Base-by-base conservation (phyloP, 2,329 filamentous ascomycete species). In the Erysiphe pulchra region DNA sequence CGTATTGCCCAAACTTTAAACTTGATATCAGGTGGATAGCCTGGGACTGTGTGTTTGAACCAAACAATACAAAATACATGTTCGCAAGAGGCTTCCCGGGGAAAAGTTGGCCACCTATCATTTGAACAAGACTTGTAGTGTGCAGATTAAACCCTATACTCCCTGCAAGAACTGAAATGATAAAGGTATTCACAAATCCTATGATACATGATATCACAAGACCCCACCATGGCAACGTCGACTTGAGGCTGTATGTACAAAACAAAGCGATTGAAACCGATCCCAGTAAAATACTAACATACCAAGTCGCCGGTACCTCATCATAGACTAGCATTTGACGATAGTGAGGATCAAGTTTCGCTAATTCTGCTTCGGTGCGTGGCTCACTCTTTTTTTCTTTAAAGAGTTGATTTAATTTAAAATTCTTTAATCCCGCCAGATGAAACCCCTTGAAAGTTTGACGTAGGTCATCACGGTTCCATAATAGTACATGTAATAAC, bases 251-350 rank as follows among this genome's bases (percentile, higher is more conserved):
- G 48, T 66, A 63, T 42, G 62, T 56, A 42, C 57, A 57, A 17
- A 56, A 50, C 1, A 66, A 52, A 9, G 59, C 63, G 7, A 61
- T 51, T 34, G 54, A 47, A 42, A 46, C 42, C 6, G 52, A 53
- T 3, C 34, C 37, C 6, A 24, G 44, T 8, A 50, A 47, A 8
- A 49, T 44, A 7, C 47, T 30, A 39, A 50, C 43, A 48, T 63
- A 66, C 64, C 63, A 66, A 58, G 60, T 62, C 16, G 57, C 51
- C 0, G 64, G 63, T 0, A 61, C 60, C 28, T 63, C 61, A 10
- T 56, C 53, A 52, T 66, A 66, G 9, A 17, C 52, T 11, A 60
- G 52, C 61, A 65, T 64, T 34, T 60, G 47, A 20, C 51, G 56
- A 51, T 63, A 65, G 48, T 66, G 63, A 1, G 62, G 62, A 44